Evolutionary conservation across 495 filamentous ascomycete genomes (phyloP).

Genomic region (Lasiosphaeria hispida): DNA sequence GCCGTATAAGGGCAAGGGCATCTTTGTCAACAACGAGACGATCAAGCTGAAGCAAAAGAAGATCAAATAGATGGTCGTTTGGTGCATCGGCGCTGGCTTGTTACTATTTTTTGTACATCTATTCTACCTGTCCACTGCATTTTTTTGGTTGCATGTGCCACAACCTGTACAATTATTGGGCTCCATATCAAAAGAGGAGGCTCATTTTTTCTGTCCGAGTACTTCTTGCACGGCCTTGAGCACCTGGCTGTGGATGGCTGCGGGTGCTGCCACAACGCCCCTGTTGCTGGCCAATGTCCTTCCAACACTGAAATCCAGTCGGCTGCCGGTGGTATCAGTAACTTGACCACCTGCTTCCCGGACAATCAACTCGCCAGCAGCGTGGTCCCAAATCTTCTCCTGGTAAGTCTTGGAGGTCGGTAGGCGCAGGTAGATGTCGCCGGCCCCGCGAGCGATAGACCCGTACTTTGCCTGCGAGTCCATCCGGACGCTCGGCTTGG

Average conservation of each 20-base stretch:
- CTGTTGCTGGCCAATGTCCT: conserved; percentile 85
- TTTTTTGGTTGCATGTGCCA: conserved; percentile 19
- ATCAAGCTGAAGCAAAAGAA: conserved; percentile 98
- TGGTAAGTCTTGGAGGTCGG: conserved; percentile 82
- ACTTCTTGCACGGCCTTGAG: conserved; percentile 80
- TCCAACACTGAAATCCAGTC: conserved; percentile 80
- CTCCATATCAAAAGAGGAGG: not conserved
- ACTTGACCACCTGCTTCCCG: conserved; percentile 91
- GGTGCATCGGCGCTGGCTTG: not conserved
- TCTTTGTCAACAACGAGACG: conserved; percentile 94
- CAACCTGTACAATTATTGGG: conserved; percentile 29
- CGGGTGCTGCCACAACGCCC: conserved; percentile 87
- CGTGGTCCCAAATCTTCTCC: conserved; percentile 99
- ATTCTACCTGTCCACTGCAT: not conserved
- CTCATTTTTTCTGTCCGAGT: conserved; percentile 42
- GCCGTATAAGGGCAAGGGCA: conserved; percentile 99
- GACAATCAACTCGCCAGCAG: conserved; percentile 92
- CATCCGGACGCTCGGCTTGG: conserved; percentile 79
- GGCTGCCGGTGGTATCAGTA: conserved; percentile 76
- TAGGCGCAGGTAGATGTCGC: conserved; percentile 88
- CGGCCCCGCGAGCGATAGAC: conserved; percentile 90
- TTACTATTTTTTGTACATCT: conserved; percentile 14
- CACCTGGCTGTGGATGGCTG: conserved; percentile 69
- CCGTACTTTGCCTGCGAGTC: conserved; percentile 98
- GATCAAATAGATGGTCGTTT: conserved; percentile 74